Base-by-base conservation (phyloP, 2,329 filamentous ascomycete genomes). In the Dactylellina haptotyla region DNA sequence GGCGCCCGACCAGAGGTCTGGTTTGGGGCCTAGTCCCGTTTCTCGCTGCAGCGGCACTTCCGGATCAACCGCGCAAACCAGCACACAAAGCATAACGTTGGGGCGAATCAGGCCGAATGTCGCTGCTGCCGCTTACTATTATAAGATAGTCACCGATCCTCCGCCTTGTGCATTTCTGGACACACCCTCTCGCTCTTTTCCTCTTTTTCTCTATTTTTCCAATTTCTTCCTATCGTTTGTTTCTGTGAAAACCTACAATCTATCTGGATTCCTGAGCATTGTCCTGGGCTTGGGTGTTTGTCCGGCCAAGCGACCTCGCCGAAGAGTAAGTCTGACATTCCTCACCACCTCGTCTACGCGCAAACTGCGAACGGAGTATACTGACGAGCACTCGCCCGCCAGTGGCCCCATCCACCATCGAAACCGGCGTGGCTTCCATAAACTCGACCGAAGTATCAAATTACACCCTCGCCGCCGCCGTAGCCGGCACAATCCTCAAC, bases 371-470 rank as follows among this genome's bases (percentile, higher is more conserved):
- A n/a, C n/a, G n/a, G n/a, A n/a, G n/a, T n/a, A n/a, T 2, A n/a
- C 4, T 14, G 18, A 5, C n/a, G 14, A 53, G 18, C 5, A 32
- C 26, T 4, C 28, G 4, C 18, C 34, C 14, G 26, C 9, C 57
- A 72, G 67, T 72, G 67, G 51, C 67, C 59, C 67, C 67, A n/a
- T 54, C 66, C 2, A 23, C 59, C 25, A 45, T 37, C 34, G 67
- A 72, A 10, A 16, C 57, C 32, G n/a, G 18, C 8, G 26, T 46
- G 53, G 25, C 45, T 2, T 34, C 51, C 18, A 26, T 51, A 20
- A 63, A 64, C 45, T 37, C 51, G 28, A 58, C 69, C 45, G 62
- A 62, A 41, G 18, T 61, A 25, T 65, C 67, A 30, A 73, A 73
- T n/a, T 51, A 54, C 69, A 73, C 69, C 25, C 69, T 73, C 34